Base-by-base conservation (phyloP, 164 flowering plant genomes). In the Berberis thunbergii region DNA sequence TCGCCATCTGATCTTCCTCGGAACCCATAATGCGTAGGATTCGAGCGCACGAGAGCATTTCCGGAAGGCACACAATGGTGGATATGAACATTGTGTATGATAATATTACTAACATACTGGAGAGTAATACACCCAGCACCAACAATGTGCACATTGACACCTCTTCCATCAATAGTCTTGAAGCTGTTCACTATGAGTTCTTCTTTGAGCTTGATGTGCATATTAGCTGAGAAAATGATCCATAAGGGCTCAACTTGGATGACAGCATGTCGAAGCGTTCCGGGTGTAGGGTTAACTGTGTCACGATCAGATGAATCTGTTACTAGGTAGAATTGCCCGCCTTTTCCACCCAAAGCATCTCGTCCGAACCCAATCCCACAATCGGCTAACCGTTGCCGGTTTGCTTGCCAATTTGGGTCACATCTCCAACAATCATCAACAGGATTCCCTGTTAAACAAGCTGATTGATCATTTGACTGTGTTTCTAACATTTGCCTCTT, bases 151-250 rank as follows among this genome's bases (percentile, higher is more conserved):
- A 89, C 85, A 48, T 79, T 71, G 6, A 80, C 80, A 3, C 97
- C 97, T 0, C 97, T 83, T 2, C 95, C 97, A 66, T 90, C 97
- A 60, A 90, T 76, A 61, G 97, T 87, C 74, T 87, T 90, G 81
- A 73, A 87, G 70, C 84, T 82, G 74, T 79, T 83, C 64, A 90
- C 64, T 45, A 83, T 83, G 49, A 90, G 78, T 69, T 85, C 90
- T 65, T 80, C 67, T n/a, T 75, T 77, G 52, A 90, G 84, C 53
- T 71, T 77, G 52, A 90, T 88, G 4, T 74, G 62, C 97, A 90
- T 87, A 71, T 79, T 67, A 3, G 68, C 63, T 3, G 83, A 61
- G 73, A 90, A 90, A 26, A 82, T 50, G 58, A 89, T 87, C 97
- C 97, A 89, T 2, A 89, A 77, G 0, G 97, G 94, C 42, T 81